Base-by-base conservation (phyloP, 495 filamentous ascomycete genomes). In the Aspergillus nanangensis region DNA sequence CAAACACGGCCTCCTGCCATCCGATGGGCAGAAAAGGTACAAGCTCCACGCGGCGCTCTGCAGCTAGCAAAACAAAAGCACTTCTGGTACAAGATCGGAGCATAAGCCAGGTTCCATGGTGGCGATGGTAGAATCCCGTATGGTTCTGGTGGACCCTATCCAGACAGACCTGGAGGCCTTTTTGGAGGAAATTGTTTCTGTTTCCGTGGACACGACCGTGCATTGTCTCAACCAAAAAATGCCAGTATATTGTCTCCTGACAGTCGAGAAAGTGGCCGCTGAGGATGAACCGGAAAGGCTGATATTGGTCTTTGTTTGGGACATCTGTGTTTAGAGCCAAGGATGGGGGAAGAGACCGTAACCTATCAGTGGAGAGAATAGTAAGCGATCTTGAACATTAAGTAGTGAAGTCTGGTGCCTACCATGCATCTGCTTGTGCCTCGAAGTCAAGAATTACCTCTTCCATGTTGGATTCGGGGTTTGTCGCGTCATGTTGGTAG, bases 21-120 rank as follows among this genome's bases (percentile, higher is more conserved):
- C 44, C 47, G 0, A 38, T 38, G 8, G 50, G 43, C 8, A 57
- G n/a, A 17, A 53, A 42, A 2, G 18, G 17, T 2, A 7, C 33
- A 14, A 53, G 46, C 19, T 59, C 50, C 4, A 10, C 14, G 27
- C 36, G 7, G 1, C 38, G 39, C 5, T n/a, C 22, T 9, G 45
- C 53, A 25, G 51, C 63, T 19, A 64, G 27, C 2, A 66, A 34
- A 10, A 64, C 53, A 5, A 62, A 41, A 0, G 59, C 63, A 25
- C 63, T 67, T 23, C 63, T 39, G 4, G 63, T 57, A 37, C 63
- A 67, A 4, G 64, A 58, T 4, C 63, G 62, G 10, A 71, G 35
- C 67, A 71, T 69, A 11, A 68, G 41, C 66, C 65, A 69, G 15
- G 63, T 60, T n/a, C 68, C 68, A 39, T 72, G 68, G 50, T 72